phyloP scores from a whole-genome alignment of 2,329 filamentous ascomycete genomes.

The Xylaria polymorpha region DNA sequence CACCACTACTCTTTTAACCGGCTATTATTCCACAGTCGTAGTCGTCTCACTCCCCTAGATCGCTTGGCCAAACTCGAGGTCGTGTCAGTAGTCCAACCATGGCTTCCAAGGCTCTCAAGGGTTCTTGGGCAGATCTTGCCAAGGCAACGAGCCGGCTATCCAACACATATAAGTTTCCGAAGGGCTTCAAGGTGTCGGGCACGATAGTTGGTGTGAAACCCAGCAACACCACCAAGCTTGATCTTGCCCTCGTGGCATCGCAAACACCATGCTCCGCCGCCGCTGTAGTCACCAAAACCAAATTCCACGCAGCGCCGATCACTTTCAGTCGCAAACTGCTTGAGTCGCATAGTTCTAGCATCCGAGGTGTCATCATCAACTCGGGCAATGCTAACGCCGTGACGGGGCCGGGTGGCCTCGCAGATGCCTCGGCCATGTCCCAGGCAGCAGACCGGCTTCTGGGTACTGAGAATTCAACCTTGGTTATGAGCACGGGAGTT shows the following conservation, averaged over 20 bases:
- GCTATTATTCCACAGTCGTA: slow-evolving; percentile 8
- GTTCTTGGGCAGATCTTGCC: slow-evolving; percentile 32
- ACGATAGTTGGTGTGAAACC: slow-evolving; percentile 94
- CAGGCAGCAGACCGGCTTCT: slow-evolving; percentile 75
- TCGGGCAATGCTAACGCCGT: slow-evolving; percentile 98
- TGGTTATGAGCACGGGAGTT: slow-evolving; percentile 98
- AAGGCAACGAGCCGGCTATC: slow-evolving; percentile 79
- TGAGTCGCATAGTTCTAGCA: slow-evolving; percentile 70
- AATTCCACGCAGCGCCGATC: slow-evolving; percentile 96
- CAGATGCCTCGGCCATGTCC: slow-evolving; percentile 90
- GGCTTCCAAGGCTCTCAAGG: slow-evolving; percentile 34
- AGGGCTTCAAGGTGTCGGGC: slow-evolving; percentile 87
- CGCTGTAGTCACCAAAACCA: slow-evolving; percentile 97
- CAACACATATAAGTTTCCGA: slow-evolving; percentile 84
- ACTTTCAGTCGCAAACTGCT: slow-evolving; percentile 83
- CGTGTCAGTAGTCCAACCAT: slow-evolving; percentile 19
- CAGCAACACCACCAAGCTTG: slow-evolving; percentile 89
- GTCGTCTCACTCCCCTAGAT: neutral
- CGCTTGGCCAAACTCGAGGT: slow-evolving; percentile 15
- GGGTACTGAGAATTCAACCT: slow-evolving; percentile 67
- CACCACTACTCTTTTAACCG: slow-evolving; percentile 7
- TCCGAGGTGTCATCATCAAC: slow-evolving; percentile 89
- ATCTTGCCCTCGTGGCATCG: slow-evolving; percentile 89
- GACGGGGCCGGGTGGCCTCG: slow-evolving; percentile 87
- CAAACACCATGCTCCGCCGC: slow-evolving; percentile 87